Evolutionary conservation across 345 rosid genomes (phyloP).

Genomic region (Eucalyptus brandiana): DNA sequence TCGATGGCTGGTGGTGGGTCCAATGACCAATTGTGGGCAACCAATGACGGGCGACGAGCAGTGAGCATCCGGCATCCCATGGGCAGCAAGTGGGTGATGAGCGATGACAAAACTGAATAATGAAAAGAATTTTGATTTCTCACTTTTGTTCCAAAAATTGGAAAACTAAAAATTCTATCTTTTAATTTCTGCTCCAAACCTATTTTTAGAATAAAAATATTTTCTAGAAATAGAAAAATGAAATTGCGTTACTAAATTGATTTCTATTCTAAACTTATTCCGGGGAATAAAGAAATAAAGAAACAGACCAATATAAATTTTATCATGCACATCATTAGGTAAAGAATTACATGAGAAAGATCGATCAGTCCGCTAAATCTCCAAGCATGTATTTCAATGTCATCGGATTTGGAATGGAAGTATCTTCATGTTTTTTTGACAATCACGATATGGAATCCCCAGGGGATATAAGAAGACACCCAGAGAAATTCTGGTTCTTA

Average conservation of each 20-base stretch:
- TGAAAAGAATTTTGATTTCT: too few relatives aligned
- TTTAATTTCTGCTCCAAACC: too few relatives aligned
- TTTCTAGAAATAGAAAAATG: accelerated
- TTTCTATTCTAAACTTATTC: accelerated
- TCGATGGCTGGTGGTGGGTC: accelerated
- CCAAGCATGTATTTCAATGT: neutral
- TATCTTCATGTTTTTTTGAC: neutral
- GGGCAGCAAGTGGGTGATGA: accelerated
- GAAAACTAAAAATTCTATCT: accelerated
- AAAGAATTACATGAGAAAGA: neutral
- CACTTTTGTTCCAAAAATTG: too few relatives aligned
- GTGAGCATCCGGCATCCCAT: accelerated
- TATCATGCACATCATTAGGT: accelerated
- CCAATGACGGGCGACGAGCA: accelerated
- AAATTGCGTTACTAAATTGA: accelerated
- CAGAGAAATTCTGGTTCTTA: neutral
- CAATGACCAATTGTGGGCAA: accelerated
- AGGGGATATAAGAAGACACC: neutral
- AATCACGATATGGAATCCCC: neutral
- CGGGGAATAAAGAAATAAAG: accelerated
- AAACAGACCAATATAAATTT: accelerated
- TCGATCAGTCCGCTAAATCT: neutral
- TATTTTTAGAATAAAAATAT: accelerated
- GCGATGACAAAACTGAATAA: accelerated
- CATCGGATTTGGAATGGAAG: neutral